phyloP scores from a whole-genome alignment of 2,329 filamentous ascomycete species.

The Ophiostoma ulmi region DNA sequence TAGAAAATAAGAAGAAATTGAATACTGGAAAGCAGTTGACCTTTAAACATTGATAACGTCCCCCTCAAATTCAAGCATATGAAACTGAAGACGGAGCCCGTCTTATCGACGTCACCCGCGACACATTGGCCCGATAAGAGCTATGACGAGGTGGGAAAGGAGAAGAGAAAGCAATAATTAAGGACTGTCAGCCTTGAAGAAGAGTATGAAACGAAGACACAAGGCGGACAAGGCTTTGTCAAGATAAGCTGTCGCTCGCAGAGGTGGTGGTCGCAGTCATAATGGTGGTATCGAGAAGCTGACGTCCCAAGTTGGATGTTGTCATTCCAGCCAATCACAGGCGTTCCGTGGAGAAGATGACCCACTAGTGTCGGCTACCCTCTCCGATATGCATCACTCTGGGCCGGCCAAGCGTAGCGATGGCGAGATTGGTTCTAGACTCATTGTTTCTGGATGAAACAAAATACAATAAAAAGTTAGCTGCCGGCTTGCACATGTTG shows the following conservation, averaged over 20 bases:
- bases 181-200: neutral
- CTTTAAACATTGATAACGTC: neutral
- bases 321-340: neutral
- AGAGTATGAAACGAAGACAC: neutral
- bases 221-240: slow-evolving; percentile 1
- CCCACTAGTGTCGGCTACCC: slow-evolving; percentile 17
- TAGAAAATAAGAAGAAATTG: neutral
- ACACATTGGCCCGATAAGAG: slow-evolving; percentile 3
- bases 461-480: neutral
- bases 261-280: neutral
- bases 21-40: neutral
- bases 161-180: neutral
- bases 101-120: neutral
- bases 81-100: neutral
- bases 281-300: neutral
- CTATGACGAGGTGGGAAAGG: neutral
- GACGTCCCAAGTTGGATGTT: neutral
- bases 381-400: slow-evolving; percentile 15
- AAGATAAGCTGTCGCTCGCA: neutral
- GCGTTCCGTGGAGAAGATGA: neutral
- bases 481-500: no score
- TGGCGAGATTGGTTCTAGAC: neutral
- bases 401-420: neutral
- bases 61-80: neutral
- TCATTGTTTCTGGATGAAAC: neutral